These are phyloP conservation scores for Xylaria sp. DNA, from an alignment of 2,329 filamentous ascomycete species.

Conservation along the genomic window DNA sequence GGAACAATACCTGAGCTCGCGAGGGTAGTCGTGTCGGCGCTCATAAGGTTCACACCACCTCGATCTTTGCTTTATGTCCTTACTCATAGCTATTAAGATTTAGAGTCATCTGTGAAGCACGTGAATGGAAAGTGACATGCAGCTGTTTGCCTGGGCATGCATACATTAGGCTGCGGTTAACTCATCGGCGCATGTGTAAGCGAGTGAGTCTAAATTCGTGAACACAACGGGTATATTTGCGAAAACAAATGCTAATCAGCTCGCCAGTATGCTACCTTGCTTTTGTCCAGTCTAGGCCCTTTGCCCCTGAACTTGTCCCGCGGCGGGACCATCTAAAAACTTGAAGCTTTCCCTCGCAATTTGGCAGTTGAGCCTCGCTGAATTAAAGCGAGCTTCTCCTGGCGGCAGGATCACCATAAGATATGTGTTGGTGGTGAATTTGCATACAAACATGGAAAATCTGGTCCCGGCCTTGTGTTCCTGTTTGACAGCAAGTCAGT, in stretches of 20 bases:
- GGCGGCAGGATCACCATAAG: slow-evolving; percentile 92
- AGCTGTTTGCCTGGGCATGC: neutral
- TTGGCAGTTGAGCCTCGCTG: slow-evolving; percentile 88
- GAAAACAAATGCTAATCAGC: slow-evolving; percentile 28
- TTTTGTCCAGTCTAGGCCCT: slow-evolving; percentile 9
- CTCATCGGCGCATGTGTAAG: neutral
- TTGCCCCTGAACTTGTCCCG: slow-evolving; percentile 38
- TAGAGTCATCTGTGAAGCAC: neutral
- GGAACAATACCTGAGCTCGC: neutral
- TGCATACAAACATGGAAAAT: slow-evolving; percentile 94
- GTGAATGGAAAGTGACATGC: neutral
- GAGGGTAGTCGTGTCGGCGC: neutral
- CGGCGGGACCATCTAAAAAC: slow-evolving; percentile 67
- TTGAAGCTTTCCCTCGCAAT: slow-evolving; percentile 86
- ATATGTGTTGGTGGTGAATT: slow-evolving; percentile 98
- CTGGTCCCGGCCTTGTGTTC: slow-evolving; percentile 79
- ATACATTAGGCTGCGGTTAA: neutral
- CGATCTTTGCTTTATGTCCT: neutral
- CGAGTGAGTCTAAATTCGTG: neutral
- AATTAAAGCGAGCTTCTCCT: slow-evolving; percentile 90
- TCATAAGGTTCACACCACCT: neutral
- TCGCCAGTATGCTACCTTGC: neutral
- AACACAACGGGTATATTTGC: slow-evolving; percentile 32
- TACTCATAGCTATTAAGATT: neutral
- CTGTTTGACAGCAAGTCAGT: slow-evolving; percentile 46